These are phyloP conservation scores for Heracleum sosnowskyi DNA, from an alignment of 129 eudicot genomes.

Conservation along the genomic window DNA sequence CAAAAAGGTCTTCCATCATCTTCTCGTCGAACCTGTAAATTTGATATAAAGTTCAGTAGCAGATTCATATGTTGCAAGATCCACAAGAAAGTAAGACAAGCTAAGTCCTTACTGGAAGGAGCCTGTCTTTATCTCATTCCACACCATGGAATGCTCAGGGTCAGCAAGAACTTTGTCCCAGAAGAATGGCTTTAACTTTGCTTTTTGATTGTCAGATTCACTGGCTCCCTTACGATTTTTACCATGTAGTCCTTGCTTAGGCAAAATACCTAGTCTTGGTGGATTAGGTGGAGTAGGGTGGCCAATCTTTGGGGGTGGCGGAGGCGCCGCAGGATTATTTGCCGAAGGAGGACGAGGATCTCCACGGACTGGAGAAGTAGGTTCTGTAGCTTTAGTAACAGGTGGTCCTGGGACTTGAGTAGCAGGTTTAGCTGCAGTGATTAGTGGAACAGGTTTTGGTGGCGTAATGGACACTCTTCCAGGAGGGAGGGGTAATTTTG, in stretches of 20 bases:
- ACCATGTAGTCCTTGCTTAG: constrained; percentile 14
- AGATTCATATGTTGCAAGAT: not conserved
- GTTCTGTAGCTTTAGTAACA: constrained; percentile 2
- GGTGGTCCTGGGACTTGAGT: constrained; percentile 21
- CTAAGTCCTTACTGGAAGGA: constrained; percentile 40
- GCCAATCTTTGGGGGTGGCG: constrained; percentile 6
- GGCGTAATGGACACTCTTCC: constrained; percentile 2
- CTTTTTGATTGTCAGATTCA: constrained; percentile 25
- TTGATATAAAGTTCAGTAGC: not conserved
- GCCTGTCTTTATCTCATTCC: constrained; percentile 54
- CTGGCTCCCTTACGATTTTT: constrained; percentile 11
- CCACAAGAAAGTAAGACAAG: not conserved
- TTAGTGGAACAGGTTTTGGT: not conserved
- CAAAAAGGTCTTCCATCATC: constrained; percentile 57
- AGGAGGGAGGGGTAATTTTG: constrained; percentile 21
- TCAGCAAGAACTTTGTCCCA: constrained; percentile 62
- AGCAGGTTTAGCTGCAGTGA: constrained; percentile 3
- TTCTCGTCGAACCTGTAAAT: constrained; percentile 51
- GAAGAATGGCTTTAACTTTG: constrained; percentile 56
- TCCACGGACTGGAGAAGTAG: constrained; percentile 9
- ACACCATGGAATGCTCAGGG: constrained; percentile 62
- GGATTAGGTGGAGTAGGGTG: constrained; percentile 26
- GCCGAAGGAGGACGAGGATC: constrained; percentile 15
- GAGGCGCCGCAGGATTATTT: not conserved
- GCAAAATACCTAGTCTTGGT: constrained; percentile 10